These are phyloP conservation scores for Pleurotus tuoliensis DNA, from an alignment of 768 basidiomycete species.

Conservation along the genomic window DNA sequence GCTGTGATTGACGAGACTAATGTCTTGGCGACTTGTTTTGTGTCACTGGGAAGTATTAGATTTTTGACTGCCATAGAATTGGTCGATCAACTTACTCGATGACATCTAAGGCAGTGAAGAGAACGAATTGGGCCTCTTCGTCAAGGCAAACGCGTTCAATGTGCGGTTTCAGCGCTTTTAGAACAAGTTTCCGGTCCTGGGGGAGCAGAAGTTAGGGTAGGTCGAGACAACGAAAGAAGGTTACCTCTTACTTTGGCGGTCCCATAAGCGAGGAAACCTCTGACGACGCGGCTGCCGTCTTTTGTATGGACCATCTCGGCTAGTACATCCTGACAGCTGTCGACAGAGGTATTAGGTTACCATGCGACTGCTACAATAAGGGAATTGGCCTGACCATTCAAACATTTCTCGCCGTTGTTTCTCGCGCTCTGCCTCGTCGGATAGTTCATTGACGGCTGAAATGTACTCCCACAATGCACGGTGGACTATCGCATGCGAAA, in stretches of 20 bases:
- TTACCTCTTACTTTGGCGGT: constrained; percentile 63
- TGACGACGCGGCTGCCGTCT: constrained; percentile 82
- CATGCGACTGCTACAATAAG: no score
- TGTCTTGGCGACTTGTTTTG: constrained; percentile 82
- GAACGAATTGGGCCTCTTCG: constrained; percentile 84
- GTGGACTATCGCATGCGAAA: constrained; percentile 86
- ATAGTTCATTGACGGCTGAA: constrained; percentile 48
- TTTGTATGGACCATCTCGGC: constrained; percentile 94
- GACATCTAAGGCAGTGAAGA: constrained; percentile 87
- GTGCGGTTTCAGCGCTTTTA: constrained; percentile 88
- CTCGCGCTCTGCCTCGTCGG: constrained; percentile 65
- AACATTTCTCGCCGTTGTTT: constrained; percentile 77
- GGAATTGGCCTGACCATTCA: constrained; percentile 50
- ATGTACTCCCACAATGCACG: constrained; percentile 86
- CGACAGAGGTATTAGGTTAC: no score
- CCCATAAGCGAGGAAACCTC: constrained; percentile 81
- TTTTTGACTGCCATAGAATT: neutral
- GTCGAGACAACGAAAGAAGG: neutral
- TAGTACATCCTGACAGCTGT: constrained; percentile 69
- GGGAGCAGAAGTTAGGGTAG: neutral
- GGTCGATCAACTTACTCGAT: constrained; percentile 61
- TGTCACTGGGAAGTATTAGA: constrained; percentile 56
- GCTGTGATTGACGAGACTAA: constrained; percentile 67
- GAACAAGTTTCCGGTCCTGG: constrained; percentile 83
- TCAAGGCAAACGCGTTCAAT: constrained; percentile 84